A percentile compares a stretch with the other conserved stretches of the same genome.
Evolutionary conservation across 164 flowering plant genomes (phyloP).

Genomic region (Cinnamomum chago): DNA sequence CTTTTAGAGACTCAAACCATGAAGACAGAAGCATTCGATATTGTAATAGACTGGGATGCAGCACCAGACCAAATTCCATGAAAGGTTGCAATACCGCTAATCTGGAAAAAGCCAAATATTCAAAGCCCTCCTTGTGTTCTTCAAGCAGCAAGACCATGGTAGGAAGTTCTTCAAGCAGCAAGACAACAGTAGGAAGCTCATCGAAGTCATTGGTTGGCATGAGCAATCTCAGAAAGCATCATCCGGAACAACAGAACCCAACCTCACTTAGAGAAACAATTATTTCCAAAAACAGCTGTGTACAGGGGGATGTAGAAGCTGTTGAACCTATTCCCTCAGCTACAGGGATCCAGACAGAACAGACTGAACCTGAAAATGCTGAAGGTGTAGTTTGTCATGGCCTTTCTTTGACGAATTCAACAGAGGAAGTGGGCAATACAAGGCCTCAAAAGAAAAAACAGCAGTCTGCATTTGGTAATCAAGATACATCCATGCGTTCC

Average conservation of each 20-base stretch:
- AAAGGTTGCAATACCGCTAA: slow-evolving; percentile 29
- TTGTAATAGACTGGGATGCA: slow-evolving; percentile 69
- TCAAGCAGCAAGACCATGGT: slow-evolving; percentile 49
- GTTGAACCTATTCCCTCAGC: slow-evolving; percentile 24
- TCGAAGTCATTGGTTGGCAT: slow-evolving; percentile 36
- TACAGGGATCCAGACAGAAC: slow-evolving; percentile 19
- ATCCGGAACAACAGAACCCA: slow-evolving; percentile 20
- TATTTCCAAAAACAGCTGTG: slow-evolving; percentile 42
- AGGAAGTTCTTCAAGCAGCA: slow-evolving; percentile 54
- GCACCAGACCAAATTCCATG: slow-evolving; percentile 48
- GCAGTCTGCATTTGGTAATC: slow-evolving; percentile 26
- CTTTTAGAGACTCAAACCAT: slow-evolving; percentile 39
- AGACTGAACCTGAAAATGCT: slow-evolving; percentile 19
- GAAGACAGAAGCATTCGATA: slow-evolving; percentile 37
- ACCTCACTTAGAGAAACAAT: slow-evolving; percentile 36
- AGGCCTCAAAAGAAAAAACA: slow-evolving; percentile 29
- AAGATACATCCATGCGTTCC: slow-evolving; percentile 22
- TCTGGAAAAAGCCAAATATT: slow-evolving; percentile 36
- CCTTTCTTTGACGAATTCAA: slow-evolving; percentile 5
- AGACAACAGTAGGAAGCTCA: slow-evolving; percentile 52
- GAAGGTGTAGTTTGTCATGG: slow-evolving; percentile 18
- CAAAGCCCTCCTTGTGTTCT: slow-evolving; percentile 32
- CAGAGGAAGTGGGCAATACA: slow-evolving; percentile 28
- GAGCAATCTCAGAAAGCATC: slow-evolving; percentile 25
- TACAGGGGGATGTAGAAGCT: slow-evolving; percentile 28